Conservation (phyloP, 2,329 filamentous ascomycete species). For the Gaeumannomyces sp. region DNA sequence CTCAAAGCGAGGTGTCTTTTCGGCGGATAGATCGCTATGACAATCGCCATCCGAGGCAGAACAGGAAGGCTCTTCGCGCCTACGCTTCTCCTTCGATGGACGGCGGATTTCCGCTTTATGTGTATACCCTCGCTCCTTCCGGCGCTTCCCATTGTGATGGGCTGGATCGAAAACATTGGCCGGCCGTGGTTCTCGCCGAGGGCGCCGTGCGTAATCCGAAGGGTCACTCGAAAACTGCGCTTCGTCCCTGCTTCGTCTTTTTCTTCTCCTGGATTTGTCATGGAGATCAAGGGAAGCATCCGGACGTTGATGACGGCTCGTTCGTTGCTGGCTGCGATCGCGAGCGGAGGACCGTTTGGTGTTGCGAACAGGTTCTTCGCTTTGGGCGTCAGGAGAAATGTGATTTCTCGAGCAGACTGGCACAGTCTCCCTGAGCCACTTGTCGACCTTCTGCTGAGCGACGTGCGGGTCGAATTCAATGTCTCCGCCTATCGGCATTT, state of each 20-base stretch:
- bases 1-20: slow-evolving; percentile 30
- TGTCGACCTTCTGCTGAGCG: neutral
- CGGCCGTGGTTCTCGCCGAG: neutral
- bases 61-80: neutral
- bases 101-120: neutral
- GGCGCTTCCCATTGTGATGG: neutral
- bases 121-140: neutral
- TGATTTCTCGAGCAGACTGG: neutral
- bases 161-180: neutral
- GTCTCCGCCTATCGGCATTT: neutral
- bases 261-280: neutral
- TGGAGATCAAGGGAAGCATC: neutral
- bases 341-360: neutral
- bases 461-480: neutral
- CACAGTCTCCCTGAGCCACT: neutral
- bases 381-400: neutral
- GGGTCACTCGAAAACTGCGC: neutral
- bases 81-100: neutral
- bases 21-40: neutral
- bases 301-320: neutral
- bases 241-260: neutral
- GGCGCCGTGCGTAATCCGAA: neutral
- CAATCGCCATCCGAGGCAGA: neutral
- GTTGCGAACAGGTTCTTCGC: neutral
- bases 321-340: neutral